A percentile compares a stretch with the other conserved stretches of the same genome.
Conservation (phyloP, 345 rosid genomes). For the Dovyalis caffra region DNA sequence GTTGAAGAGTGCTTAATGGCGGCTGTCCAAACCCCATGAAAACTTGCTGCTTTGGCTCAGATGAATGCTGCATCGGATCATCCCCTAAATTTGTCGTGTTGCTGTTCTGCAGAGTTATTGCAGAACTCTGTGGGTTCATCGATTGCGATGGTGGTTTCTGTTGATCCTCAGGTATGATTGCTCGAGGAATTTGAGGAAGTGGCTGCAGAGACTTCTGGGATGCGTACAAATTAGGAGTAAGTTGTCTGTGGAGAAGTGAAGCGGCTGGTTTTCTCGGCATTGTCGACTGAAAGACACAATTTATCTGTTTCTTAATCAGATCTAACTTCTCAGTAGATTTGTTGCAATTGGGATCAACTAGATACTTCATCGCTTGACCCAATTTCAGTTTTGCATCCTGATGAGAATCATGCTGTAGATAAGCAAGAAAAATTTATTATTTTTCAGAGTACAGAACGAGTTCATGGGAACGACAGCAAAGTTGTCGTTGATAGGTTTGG, state of each 20-base stretch:
- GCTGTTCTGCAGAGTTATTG: background rate
- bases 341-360: background rate
- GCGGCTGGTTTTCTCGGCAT: background rate
- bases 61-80: no score
- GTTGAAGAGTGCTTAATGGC: no score
- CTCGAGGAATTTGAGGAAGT: background rate
- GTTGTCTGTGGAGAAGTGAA: background rate
- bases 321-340: background rate
- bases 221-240: background rate
- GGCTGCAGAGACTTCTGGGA: background rate
- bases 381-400: background rate
- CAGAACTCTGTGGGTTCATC: background rate
- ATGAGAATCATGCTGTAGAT: background rate
- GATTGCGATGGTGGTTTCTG: background rate
- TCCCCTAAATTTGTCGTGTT: background rate
- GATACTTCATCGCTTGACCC: background rate
- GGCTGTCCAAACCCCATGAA: no score
- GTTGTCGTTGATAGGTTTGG: no score
- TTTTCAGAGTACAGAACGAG: no score
- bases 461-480: no score
- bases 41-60: no score
- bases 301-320: background rate
- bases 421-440: no score
- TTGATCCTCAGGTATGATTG: background rate
- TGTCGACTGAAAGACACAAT: background rate